Base-by-base conservation (phyloP, 2,329 filamentous ascomycete genomes). In the Epichloe gansuensis region DNA sequence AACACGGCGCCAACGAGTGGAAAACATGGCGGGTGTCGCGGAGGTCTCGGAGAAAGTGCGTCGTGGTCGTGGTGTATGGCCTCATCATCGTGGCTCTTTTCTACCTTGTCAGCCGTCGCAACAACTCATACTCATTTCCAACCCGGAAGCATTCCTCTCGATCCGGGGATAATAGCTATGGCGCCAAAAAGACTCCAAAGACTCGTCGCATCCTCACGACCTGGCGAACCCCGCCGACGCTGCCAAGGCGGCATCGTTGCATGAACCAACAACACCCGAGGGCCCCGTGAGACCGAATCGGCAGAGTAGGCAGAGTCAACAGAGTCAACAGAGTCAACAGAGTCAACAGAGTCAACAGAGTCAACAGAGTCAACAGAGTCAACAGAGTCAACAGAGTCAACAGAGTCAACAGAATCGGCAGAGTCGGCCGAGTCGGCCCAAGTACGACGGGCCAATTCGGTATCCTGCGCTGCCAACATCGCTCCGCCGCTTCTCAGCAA, bases 401-500 rank as follows among this genome's bases (percentile, higher is more conserved):
- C 17, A 17, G 17, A 17, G 17, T 17, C 17, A 17, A 2, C 17
- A 17, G 17, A 17, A 2, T 17, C 17, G 2, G 2, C 17, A 17
- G 17, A 17, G 17, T 17, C 17, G 17, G 17, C 28, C 9, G 28
- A 4, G 11, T 31, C 28, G 2, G 17, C 35, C 54, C n/a, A 51
- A 44, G 49, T 91, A 85, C 65, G 80, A 83, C 56, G 90, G 88
- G 1, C 78, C 78, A 2, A 75, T 94, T 59, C 80, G 74, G 60
- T 91, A 88, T 63, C 78, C 77, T 59, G 67, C 78, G 11, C 75
- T 96, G 43, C 79, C 78, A 0, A 62, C 67, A 17, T 82, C 84
- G 3, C 71, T 95, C 42, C 78, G 82, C 43, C 75, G 72, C 12
- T 79, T 85, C 44, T 65, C 73, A 7, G 71, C 67, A 21, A 81